phyloP scores from a whole-genome alignment of 768 basidiomycete species.

The Panaeolus cyanescens region DNA sequence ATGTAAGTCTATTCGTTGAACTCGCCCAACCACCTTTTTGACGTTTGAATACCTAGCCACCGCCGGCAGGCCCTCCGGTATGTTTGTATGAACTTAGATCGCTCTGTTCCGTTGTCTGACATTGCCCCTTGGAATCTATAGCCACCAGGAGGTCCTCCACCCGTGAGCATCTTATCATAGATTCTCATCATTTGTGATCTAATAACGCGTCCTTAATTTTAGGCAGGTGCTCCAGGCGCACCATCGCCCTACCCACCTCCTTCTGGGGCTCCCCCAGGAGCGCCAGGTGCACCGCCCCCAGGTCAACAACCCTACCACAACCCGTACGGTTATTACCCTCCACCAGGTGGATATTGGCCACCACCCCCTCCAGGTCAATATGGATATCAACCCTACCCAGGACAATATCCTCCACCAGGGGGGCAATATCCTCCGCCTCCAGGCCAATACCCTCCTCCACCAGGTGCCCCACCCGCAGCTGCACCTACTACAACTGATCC shows the following conservation, averaged over 20 bases:
- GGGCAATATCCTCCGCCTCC: not conserved
- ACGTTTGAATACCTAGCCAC: not conserved
- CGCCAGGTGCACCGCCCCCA: not conserved
- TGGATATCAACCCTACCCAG: too few species aligned
- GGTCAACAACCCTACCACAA: constrained; percentile 5
- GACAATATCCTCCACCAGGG: constrained; percentile 1
- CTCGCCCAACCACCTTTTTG: not conserved
- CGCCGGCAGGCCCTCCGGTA: constrained; percentile 6
- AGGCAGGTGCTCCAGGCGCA: not conserved
- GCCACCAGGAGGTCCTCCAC: not conserved
- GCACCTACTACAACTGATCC: not conserved
- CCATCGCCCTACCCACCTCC: not conserved
- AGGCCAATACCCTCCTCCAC: not conserved
- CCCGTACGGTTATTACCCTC: not conserved
- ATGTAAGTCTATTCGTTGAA: not conserved
- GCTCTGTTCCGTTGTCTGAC: not conserved
- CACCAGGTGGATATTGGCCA: not conserved
- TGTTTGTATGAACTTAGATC: not conserved
- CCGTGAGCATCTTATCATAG: not conserved
- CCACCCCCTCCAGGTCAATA: too few species aligned
- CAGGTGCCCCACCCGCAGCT: not conserved
- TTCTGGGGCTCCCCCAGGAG: not conserved
- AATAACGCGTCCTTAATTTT: not conserved
- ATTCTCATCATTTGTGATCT: not conserved
- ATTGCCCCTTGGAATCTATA: not conserved